Conservation (phyloP, 371 early-diverging fungal genomes). For the Umbelopsis sp. region DNA sequence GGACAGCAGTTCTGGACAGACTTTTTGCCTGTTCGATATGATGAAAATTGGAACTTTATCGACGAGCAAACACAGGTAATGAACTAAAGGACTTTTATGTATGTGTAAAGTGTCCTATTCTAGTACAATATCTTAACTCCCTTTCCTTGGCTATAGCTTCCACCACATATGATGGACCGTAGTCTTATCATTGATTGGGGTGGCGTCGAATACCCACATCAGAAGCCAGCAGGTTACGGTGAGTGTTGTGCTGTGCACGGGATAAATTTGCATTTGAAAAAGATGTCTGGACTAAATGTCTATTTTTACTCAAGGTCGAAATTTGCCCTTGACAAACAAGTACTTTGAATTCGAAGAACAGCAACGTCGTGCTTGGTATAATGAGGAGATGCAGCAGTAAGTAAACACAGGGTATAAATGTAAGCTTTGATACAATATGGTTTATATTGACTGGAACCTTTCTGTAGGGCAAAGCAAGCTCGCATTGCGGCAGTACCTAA, state of each 20-base stretch:
- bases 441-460: neutral
- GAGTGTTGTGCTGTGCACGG: neutral
- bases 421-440: constrained; percentile 17
- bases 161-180: constrained; percentile 68
- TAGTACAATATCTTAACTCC: neutral
- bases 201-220: constrained; percentile 70
- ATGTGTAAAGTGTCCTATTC: no score
- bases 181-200: constrained; percentile 69
- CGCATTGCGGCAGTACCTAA: constrained; percentile 34
- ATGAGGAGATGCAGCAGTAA: constrained; percentile 53
- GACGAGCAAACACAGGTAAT: constrained; percentile 68
- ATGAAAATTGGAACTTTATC: constrained; percentile 68
- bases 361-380: constrained; percentile 44
- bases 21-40: constrained; percentile 65
- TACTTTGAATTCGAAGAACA: constrained; percentile 53
- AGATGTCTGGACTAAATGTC: no score
- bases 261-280: no score
- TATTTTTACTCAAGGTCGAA: constrained; percentile 26
- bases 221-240: constrained; percentile 66
- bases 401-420: constrained; percentile 21
- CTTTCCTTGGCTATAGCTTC: constrained; percentile 32
- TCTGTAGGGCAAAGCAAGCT: constrained; percentile 22
- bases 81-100: no score
- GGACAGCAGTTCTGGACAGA: constrained; percentile 79
- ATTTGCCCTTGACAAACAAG: constrained; percentile 55